Base-by-base conservation (phyloP, 1,139 yeast species). In the Lodderomyces theae region DNA sequence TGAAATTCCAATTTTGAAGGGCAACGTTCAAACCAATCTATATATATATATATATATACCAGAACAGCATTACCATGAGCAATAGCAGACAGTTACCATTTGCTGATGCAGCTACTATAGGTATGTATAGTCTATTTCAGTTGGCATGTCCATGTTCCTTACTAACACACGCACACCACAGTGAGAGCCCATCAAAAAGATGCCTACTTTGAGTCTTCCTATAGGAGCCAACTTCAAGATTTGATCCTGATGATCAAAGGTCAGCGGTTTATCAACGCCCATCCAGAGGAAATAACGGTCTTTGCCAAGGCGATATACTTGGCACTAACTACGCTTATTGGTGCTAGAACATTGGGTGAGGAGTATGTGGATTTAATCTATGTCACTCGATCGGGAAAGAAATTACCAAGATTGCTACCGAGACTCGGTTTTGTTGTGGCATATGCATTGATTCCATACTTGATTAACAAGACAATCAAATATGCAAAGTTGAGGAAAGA, bases 121-220 rank as follows among this genome's bases (percentile, higher is more conserved):
- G 74, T 68, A 66, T 46, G 74, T 64, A 28, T 10, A 24, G 12
- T 5, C n/a, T n/a, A n/a, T n/a, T n/a, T n/a, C n/a, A n/a, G n/a
- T n/a, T n/a, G n/a, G n/a, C n/a, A n/a, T n/a, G n/a, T n/a, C n/a
- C n/a, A n/a, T n/a, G n/a, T n/a, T n/a, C n/a, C 16, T 23, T 17
- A 8, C 23, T 23, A 10, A 12, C 12, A 34, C 21, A 23, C 15
- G 11, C 25, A 10, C 15, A 13, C n/a, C 21, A 9, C 33, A 66
- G 77, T 89, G 30, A 74, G 96, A 45, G 89, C 97, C 3, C 83
- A 86, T 58, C 97, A 89, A 54, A 90, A 90, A 57, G 97, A 90
- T 60, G 74, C 79, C 2, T 86, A 82, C 51, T 79, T 86, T 37
- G 86, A 83, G 53, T 65, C 77, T 0, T 61, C 77, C 2, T 64